Evolutionary conservation across 371 early-diverging fungal species (phyloP), one percentile per base, ranked within the genome.

Genomic region (Circinella minor): DNA sequence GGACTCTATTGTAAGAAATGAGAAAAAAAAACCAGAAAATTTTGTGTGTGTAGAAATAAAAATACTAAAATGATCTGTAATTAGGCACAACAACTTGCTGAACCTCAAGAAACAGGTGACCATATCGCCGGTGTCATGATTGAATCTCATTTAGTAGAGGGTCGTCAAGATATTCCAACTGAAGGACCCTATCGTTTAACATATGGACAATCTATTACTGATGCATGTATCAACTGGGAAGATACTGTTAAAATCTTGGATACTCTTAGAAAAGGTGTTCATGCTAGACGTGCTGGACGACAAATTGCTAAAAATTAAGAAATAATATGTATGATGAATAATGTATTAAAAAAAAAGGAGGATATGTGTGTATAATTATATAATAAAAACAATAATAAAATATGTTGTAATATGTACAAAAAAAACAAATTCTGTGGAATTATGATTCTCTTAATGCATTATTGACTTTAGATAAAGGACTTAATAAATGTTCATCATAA

Each of bases 61-160:
- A 27, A 27, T 27, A 27, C 27, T 27, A 27, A 27, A 43, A 43
- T 61, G 37, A 17, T 36, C 3, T 43, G 11, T 63, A 13, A 34
- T 8, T 64, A 78, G 78, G 82, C 79, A 43, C 68, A 76, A 17
- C 84, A 81, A 79, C 72, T 81, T 36, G 77, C 74, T n/a, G 46
- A 80, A 57, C 82, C 82, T 15, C 69, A 67, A 27, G 73, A 72
- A 43, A 84, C 89, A 15, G 87, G 87, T 46, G 86, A 85, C 65
- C 78, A 86, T 68, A 92, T 95, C 66, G 75, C 88, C 34, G 95
- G 93, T 66, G 90, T 95, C 15, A 95, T 95, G 95, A 91, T 95
- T 72, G 95, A 95, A 78, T 89, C 90, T 4, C 89, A 93, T 72
- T 72, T 95, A 59, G 86, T 88, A 0, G 94, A 92, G 79, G 65